Base-by-base conservation (phyloP, 345 rosid species). In the Barbarea vulgaris region DNA sequence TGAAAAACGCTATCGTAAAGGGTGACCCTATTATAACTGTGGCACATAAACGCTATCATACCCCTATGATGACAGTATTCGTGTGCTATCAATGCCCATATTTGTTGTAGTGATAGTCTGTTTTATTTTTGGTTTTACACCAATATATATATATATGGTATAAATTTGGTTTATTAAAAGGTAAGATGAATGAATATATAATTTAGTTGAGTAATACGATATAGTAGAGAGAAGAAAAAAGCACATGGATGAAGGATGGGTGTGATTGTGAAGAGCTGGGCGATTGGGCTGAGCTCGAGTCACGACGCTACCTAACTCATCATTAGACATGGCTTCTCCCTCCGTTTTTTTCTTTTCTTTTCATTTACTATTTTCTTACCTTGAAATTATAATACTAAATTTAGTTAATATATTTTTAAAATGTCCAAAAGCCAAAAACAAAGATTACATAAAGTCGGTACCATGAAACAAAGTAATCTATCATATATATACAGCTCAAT, bases 201-300 rank as follows among this genome's bases (percentile, higher is more conserved):
- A 34, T 46, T 28, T 27, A 13, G 41, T 9, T 64, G 27, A 51
- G 51, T 21, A 33, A 63, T 18, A 69, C 4, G 25, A 31, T 52
- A 52, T 28, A 34, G 15, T 2, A 42, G 57, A 53, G 36, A 69
- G 74, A 62, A 34, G 72, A 47, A 64, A 21, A 28, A 21, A 4
- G 72, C 67, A 77, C 80, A 77, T 77, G 80, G 44, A 70, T 25
- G 67, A 69, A 77, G 80, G 76, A 77, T 77, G 76, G 80, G 80
- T 70, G 46, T 51, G 76, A 76, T 62, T 61, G 75, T 33, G 55
- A 64, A 47, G 58, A 70, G 80, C 64, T 76, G 75, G 57, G 70
- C n/a, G 70, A 69, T 76, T 42, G 70, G 39, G 70, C 56, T 61
- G 55, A 69, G 70, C 75, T 69, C 65, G 70, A 24, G 42, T 76